Conservation (phyloP, 306 rosid species). For the Vigna radiata region DNA sequence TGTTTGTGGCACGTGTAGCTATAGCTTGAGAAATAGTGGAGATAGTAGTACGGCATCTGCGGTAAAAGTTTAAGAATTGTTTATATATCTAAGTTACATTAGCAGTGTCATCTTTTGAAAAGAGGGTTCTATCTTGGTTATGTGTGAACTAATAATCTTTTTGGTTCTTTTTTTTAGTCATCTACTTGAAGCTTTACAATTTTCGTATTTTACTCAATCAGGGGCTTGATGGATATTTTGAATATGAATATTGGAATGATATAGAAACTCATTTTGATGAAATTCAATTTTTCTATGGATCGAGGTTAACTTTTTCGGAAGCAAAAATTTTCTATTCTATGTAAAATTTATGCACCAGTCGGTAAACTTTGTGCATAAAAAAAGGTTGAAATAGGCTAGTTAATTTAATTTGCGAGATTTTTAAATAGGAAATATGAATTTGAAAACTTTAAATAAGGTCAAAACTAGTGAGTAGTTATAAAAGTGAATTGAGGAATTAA, state of each 20-base stretch:
- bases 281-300: background rate
- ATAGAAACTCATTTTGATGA: background rate
- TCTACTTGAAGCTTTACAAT: background rate
- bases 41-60: background rate
- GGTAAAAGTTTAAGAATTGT: background rate
- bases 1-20: constrained; percentile 30
- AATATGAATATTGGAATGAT: background rate
- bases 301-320: background rate
- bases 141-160: background rate
- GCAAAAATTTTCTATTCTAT: too few species aligned
- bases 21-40: constrained; percentile 4
- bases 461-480: background rate
- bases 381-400: background rate
- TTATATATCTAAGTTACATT: background rate
- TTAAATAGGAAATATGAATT: background rate
- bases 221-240: background rate
- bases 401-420: background rate
- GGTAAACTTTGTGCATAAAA: background rate
- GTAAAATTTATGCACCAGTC: background rate
- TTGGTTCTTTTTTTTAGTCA: background rate
- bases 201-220: background rate
- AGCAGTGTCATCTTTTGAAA: background rate
- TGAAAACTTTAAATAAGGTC: background rate
- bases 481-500: background rate
- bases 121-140: background rate